Evolutionary conservation across 1,139 yeast genomes (phyloP).

Genomic region (Blastobotrys malaysiensis): DNA sequence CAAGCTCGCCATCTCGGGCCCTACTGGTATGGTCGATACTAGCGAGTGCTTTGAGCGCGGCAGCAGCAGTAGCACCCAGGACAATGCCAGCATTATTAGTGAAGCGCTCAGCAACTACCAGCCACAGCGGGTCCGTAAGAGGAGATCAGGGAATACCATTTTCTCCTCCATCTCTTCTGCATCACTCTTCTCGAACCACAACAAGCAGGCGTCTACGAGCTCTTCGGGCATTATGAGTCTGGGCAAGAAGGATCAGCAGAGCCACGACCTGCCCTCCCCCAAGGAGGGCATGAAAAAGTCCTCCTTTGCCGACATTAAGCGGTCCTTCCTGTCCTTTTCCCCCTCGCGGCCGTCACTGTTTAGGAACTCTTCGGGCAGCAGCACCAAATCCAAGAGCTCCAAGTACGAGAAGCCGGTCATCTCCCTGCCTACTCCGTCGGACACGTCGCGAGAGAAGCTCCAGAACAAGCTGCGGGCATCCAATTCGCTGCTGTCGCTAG

Average conservation of each 20-base stretch:
- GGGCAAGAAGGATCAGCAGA: neutral
- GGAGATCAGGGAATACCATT: slow-evolving; percentile 16
- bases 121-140: slow-evolving; percentile 2
- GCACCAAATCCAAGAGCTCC: slow-evolving; percentile 7
- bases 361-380: slow-evolving; percentile 10
- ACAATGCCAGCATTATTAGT: slow-evolving; percentile 11
- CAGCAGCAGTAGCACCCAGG: slow-evolving; percentile 4
- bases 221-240: slow-evolving; percentile 2
- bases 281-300: slow-evolving; percentile 10
- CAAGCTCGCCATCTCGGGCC: slow-evolving; percentile 25
- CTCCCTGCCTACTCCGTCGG: slow-evolving; percentile 55
- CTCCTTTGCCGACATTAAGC: slow-evolving; percentile 17
- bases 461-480: slow-evolving; percentile 49
- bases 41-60: slow-evolving; percentile 20
- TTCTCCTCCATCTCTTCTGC: slow-evolving; percentile 17
- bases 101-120: neutral
- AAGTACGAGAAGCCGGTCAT: slow-evolving; percentile 37
- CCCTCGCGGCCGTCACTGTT: slow-evolving; percentile 6
- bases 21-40: slow-evolving; percentile 22
- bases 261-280: slow-evolving; percentile 1
- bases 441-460: slow-evolving; percentile 49
- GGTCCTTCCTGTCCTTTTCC: slow-evolving; percentile 15
- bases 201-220: slow-evolving; percentile 8
- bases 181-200: slow-evolving; percentile 10
- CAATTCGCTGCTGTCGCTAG: slow-evolving; percentile 43